phyloP scores from a whole-genome alignment of 805 yeast genomes.

The Dipodascus albidus region DNA sequence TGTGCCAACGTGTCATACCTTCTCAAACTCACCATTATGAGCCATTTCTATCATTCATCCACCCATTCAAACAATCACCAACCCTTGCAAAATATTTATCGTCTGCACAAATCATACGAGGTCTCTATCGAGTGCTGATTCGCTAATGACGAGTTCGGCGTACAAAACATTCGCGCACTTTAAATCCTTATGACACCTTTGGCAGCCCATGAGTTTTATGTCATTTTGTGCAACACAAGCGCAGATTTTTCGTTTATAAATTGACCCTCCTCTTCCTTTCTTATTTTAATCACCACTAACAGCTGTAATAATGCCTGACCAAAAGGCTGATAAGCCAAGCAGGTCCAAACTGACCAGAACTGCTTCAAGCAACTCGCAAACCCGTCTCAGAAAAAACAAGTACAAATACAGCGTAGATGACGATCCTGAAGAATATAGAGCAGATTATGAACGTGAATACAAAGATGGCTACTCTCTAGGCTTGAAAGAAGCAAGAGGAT shows the following conservation, averaged over 20 bases:
- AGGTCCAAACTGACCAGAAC: background rate
- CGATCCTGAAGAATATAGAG: constrained; percentile 60
- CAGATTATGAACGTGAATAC: constrained; percentile 48
- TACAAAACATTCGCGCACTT: too few species aligned
- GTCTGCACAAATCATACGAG: too few species aligned
- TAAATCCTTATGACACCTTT: too few species aligned
- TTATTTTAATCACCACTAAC: background rate
- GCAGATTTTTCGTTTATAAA: background rate
- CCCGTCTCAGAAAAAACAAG: constrained; percentile 4
- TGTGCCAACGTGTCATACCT: too few species aligned
- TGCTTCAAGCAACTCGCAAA: background rate
- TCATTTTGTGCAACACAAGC: too few species aligned
- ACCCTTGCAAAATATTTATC: too few species aligned
- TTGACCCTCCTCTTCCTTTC: background rate
- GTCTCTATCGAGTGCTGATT: too few species aligned
- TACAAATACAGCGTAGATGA: constrained; percentile 69
- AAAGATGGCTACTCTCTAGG: constrained; percentile 70
- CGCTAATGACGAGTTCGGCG: too few species aligned
- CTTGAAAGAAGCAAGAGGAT: constrained; percentile 28
- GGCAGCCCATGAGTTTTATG: too few species aligned
- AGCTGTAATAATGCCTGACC: background rate
- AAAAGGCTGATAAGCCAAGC: background rate
- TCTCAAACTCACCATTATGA: too few species aligned
- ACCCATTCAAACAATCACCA: too few species aligned
- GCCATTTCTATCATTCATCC: too few species aligned